Base-by-base conservation (phyloP, 192 early-diverging fungal genomes). In the Linnemannia zychae region DNA sequence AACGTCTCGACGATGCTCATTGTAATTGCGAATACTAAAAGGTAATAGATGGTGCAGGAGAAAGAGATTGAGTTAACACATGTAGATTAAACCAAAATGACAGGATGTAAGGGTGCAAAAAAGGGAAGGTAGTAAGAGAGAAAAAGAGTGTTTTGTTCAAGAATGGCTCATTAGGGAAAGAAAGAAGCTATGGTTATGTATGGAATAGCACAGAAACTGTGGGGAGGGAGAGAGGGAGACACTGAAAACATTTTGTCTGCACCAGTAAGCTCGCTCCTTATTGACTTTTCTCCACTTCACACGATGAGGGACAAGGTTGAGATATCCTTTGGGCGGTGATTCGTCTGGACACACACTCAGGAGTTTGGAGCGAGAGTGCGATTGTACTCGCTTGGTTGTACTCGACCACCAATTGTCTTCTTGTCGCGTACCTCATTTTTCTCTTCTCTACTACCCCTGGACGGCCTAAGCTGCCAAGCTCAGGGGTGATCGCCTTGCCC, bases 1-100 rank as follows among this genome's bases (percentile, higher is more conserved):
- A 91, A 91, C 33, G 91, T 90, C 66, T 90, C 90, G 69, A 87
- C 88, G 57, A 90, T 79, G 63, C 88, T 88, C 87, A 88, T 89
- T 31, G 70, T 72, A 17, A 11, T 65, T 37, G 36, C n/a, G 68
- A 69, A 9, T 46, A 28, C 34, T 68, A 22, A 72, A 63, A 7
- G 22, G 31, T 20, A 20, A 46, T 65, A 37, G 47, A 34, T 57
- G 60, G 50, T 24, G n/a, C 9, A 11, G 7, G 16, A 34, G 34
- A 37, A 28, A n/a, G 38, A 66, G 9, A 38, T 20, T 3, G n/a
- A 15, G 12, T 63, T 63, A 63, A 2, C 57, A 63, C 28, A 33
- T 13, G 12, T 0, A 63, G 3, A 31, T 63, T 15, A 60, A 60
- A 60, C 2, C 24, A 73, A 72, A 9, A 49, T n/a, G n/a, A 46